These are phyloP conservation scores for Phytophthora crassamura DNA, from an alignment of 352 stramenopile species.

Conservation along the genomic window DNA sequence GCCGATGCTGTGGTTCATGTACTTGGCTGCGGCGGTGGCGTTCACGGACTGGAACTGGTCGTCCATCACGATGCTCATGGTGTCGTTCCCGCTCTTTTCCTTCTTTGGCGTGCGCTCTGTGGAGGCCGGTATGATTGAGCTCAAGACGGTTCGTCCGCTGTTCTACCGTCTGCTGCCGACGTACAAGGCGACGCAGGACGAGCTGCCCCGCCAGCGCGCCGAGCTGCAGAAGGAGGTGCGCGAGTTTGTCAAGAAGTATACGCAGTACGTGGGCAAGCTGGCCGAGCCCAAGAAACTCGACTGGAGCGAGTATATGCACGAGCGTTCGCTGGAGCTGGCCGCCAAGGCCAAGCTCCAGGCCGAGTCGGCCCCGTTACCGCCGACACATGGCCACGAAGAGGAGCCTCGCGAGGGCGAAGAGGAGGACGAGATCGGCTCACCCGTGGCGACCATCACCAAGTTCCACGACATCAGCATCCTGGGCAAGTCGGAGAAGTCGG, in stretches of 20 bases:
- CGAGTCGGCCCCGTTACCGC: slow-evolving; percentile 22
- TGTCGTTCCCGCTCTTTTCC: slow-evolving; percentile 89
- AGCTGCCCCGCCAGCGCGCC: slow-evolving; percentile 68
- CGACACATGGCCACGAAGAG: slow-evolving; percentile 20
- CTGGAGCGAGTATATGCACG: slow-evolving; percentile 88
- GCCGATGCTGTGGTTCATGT: slow-evolving; percentile 87
- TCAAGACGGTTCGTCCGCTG: slow-evolving; percentile 85
- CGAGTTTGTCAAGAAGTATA: slow-evolving; percentile 81
- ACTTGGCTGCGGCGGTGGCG: slow-evolving; percentile 81
- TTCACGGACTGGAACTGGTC: slow-evolving; percentile 90
- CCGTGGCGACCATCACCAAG: slow-evolving; percentile 72
- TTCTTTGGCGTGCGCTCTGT: slow-evolving; percentile 90
- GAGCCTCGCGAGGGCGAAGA: slow-evolving; percentile 34
- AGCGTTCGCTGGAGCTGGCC: slow-evolving; percentile 47
- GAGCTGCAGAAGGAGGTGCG: slow-evolving; percentile 81
- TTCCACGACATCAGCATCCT: slow-evolving; percentile 85
- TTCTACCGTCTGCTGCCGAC: slow-evolving; percentile 84
- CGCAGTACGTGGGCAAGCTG: slow-evolving; percentile 62
- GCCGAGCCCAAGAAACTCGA: slow-evolving; percentile 77
- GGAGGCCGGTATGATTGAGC: slow-evolving; percentile 88
- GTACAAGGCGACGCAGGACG: slow-evolving; percentile 84
- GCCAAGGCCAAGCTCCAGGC: slow-evolving; percentile 41
- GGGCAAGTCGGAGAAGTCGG: slow-evolving; percentile 75
- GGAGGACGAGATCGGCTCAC: slow-evolving; percentile 33
- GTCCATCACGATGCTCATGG: slow-evolving; percentile 77